These are phyloP conservation scores for Chernovozyma aurita DNA, from an alignment of 1,139 yeast species.

Conservation along the genomic window DNA sequence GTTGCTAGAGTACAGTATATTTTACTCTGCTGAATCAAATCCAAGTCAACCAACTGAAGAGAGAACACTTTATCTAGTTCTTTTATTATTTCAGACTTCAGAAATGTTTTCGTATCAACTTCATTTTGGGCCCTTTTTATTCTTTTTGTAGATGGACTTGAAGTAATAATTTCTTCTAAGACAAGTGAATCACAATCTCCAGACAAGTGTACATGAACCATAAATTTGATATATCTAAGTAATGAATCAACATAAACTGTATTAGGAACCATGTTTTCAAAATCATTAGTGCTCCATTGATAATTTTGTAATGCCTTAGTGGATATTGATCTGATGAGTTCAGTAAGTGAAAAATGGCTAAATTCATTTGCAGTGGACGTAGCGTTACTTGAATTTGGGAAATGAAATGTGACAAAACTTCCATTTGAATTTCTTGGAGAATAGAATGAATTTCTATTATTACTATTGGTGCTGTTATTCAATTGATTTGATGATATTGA, in stretches of 20 bases:
- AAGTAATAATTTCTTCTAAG: conserved; percentile 33
- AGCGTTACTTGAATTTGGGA: conserved; percentile 5
- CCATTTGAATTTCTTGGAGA: conserved; percentile 33
- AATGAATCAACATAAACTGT: conserved; percentile 72
- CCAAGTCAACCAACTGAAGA: conserved; percentile 37
- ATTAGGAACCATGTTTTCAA: conserved; percentile 80
- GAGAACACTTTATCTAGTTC: conserved; percentile 45
- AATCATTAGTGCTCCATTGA: conserved; percentile 53
- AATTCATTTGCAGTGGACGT: conserved; percentile 8
- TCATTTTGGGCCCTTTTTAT: conserved; percentile 10
- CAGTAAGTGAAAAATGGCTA: conserved; percentile 30
- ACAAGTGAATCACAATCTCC: conserved; percentile 46
- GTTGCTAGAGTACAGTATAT: conserved; percentile 66
- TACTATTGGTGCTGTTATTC: background rate
- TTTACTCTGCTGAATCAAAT: conserved; percentile 49
- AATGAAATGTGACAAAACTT: conserved; percentile 18
- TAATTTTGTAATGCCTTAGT: conserved; percentile 53
- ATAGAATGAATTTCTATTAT: conserved; percentile 6
- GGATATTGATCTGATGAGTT: conserved; percentile 42
- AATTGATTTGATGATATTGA: background rate
- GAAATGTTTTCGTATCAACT: conserved; percentile 17
- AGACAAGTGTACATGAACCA: conserved; percentile 47
- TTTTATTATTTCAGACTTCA: conserved; percentile 42
- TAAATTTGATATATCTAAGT: conserved; percentile 57
- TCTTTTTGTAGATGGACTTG: conserved; percentile 13